Percentiles rank a stretch among this genome's conserved stretches.
Conservation (phyloP, 805 yeast species). For the Candida odintsovae region DNA sequence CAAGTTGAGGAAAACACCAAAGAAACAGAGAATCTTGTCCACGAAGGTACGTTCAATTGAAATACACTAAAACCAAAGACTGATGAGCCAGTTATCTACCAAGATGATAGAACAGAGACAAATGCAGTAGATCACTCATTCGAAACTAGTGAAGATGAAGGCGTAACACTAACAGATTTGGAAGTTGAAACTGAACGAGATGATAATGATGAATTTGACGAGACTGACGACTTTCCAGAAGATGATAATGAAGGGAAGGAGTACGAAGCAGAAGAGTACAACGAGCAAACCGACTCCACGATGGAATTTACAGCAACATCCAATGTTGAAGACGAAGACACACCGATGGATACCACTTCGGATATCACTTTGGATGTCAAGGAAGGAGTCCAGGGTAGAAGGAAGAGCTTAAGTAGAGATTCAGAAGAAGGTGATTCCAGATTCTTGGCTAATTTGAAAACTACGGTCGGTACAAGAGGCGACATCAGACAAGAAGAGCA, state of each 20-base stretch:
- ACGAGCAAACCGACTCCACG: not conserved
- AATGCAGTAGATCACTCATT: not conserved
- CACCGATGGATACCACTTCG: not conserved
- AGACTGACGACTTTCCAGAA: not conserved
- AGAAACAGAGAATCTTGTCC: not conserved
- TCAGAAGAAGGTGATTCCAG: not conserved
- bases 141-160: too few relatives aligned
- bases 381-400: not conserved
- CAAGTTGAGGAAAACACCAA: not conserved
- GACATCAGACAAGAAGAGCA: constrained; percentile 11
- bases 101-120: not conserved
- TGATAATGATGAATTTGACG: not conserved
- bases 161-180: not conserved
- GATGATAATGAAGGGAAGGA: not conserved
- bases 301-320: too few relatives aligned
- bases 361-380: not conserved
- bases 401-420: not conserved
- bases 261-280: too few relatives aligned
- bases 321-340: not conserved
- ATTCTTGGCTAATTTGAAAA: not conserved
- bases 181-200: not conserved
- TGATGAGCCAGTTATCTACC: not conserved
- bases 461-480: not conserved
- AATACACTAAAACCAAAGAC: constrained; percentile 2
- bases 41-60: not conserved